These are phyloP conservation scores for Warburgia ugandensis DNA, from an alignment of 164 flowering plant species.

Conservation along the genomic window DNA sequence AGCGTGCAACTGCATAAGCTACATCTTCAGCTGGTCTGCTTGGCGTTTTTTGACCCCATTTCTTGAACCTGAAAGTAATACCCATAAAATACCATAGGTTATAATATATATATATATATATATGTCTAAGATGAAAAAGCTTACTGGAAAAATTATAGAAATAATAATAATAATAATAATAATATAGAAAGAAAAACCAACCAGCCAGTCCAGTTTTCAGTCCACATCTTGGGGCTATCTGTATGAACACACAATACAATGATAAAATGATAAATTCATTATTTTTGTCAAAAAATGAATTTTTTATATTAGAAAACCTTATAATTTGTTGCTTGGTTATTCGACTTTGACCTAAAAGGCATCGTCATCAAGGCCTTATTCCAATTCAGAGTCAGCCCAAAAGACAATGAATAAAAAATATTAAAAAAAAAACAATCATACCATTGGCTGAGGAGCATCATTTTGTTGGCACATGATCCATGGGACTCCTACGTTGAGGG, in stretches of 20 bases:
- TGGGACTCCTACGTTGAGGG: conserved; percentile 27
- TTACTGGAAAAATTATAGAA: no score
- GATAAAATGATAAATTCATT: neutral
- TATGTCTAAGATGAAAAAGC: no score
- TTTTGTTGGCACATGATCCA: conserved; percentile 55
- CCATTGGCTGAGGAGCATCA: conserved; percentile 45
- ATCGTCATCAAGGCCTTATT: no score
- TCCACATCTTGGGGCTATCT: conserved; percentile 39
- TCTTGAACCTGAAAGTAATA: conserved; percentile 33
- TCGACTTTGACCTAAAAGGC: no score
- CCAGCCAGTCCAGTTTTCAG: conserved; percentile 65
- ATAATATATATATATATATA: no score
- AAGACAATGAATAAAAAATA: no score
- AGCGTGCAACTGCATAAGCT: conserved; percentile 57
- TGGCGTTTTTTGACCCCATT: conserved; percentile 37
- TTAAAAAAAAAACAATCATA: conserved; percentile 8
- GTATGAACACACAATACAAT: neutral
- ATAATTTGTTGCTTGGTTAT: neutral
- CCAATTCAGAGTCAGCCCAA: no score
- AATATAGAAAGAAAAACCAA: conserved; percentile 15
- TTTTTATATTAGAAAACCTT: neutral
- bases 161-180: no score
- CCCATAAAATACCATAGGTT: no score
- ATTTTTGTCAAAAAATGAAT: no score
- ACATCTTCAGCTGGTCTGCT: conserved; percentile 61